A percentile compares a stretch with the other conserved stretches of the same genome.
These are phyloP conservation scores for Yamadazyma dendronema DNA, from an alignment of 1,139 yeast genomes.

Conservation along the genomic window DNA sequence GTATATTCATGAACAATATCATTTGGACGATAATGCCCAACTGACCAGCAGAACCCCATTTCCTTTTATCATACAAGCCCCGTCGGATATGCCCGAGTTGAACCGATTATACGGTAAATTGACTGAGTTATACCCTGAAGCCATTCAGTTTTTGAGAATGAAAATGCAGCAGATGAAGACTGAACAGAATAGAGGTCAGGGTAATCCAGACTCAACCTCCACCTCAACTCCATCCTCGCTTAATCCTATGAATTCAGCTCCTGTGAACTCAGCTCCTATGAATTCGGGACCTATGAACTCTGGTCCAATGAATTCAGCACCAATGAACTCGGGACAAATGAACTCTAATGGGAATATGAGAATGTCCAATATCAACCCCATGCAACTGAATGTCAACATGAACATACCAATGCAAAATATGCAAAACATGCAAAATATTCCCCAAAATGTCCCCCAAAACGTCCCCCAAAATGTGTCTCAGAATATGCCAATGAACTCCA, in stretches of 20 bases:
- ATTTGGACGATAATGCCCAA: constrained; percentile 28
- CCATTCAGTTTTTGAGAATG: constrained; percentile 47
- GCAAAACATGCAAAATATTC: background rate
- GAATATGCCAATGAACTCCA: background rate
- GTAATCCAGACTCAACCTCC: constrained; percentile 1
- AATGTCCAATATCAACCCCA: too few relatives aligned
- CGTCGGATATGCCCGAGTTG: constrained; percentile 56
- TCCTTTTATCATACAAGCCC: constrained; percentile 54
- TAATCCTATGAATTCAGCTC: background rate
- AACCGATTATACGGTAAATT: constrained; percentile 44
- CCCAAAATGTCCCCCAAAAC: background rate
- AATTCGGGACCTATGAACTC: background rate
- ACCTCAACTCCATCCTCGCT: background rate
- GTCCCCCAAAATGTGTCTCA: constrained; percentile 1
- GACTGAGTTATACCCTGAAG: constrained; percentile 56
- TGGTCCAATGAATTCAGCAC: background rate
- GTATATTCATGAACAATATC: constrained; percentile 51
- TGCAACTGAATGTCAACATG: constrained; percentile 1
- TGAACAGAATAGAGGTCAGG: constrained; percentile 2
- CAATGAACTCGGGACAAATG: background rate
- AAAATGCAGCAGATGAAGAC: constrained; percentile 45
- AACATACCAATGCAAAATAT: constrained; percentile 1
- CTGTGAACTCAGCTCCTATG: background rate
- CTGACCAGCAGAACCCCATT: constrained; percentile 38
- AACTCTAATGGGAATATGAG: background rate